Evolutionary conservation across 225 moss, liverwort and hornwort species (phyloP), one percentile per base, ranked within the genome.

Genomic region (Physcomitrellopsis africana): DNA sequence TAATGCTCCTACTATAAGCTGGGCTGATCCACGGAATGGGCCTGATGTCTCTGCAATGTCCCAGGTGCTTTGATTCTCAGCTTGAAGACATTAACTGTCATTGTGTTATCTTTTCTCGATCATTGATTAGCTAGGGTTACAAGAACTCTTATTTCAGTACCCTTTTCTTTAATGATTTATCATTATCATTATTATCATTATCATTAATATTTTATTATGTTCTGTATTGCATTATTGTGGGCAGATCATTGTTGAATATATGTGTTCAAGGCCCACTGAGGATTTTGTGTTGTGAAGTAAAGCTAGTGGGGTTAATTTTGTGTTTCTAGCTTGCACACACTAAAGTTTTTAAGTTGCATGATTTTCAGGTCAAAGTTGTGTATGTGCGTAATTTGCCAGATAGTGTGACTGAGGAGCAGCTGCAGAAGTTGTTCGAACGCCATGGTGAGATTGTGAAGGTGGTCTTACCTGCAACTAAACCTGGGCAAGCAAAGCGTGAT

Each of bases 1-100:
- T 76, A 99, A 99, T 89, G 72, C 92, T 65, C 99, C 99, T 6
- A 99, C 99, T 3, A 99, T 99, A 72, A 99, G 99, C 73, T 99
- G 99, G 99, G 99, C 99, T 71, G 99, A 94, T 79, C 99, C 99
- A 73, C 92, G 99, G 69, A 94, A 92, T 74, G 95, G 99, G 67
- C 85, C 93, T 67, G 99, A 99, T 92, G 85, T 95, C 63, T 89
- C 64, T 77, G 93, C 99, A 56, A 99, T 95, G 95, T 99, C 99
- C 14, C 99, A 99, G 93, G 99, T 95, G 75, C 65, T 29, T 63
- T 42, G 7, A 61, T 41, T 76, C 17, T 63, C 16, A 59, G 77
- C 42, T 59, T 32, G 4, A 37, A 37, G 32, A 1, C 32, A 5
- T 37, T 5, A 2, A 37, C 7, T 37, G 32, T 37, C 32, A 37